Conservation (phyloP, 805 yeast species). For the Kodamaea kaohsiungensis region DNA sequence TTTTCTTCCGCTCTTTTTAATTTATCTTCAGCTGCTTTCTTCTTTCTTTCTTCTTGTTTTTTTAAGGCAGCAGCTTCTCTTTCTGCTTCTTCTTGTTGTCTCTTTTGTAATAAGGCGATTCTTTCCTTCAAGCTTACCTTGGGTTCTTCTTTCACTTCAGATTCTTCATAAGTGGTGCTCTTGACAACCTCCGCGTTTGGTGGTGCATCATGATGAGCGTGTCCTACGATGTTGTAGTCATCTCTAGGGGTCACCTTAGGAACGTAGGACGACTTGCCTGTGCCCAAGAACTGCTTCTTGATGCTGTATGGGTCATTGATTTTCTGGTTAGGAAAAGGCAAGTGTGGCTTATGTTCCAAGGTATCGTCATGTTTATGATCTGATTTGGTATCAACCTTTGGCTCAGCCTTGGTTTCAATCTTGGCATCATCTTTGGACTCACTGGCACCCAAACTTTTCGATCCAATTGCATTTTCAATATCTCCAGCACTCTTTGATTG, state of each 20-base stretch:
- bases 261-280: constrained; percentile 61
- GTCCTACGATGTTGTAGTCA: constrained; percentile 32
- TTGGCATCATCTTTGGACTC: neutral
- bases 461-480: constrained; percentile 9
- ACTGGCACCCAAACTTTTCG: neutral
- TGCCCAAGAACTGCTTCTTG: constrained; percentile 55
- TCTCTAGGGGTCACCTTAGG: constrained; percentile 48
- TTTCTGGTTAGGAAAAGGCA: constrained; percentile 30
- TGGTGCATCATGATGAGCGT: constrained; percentile 24
- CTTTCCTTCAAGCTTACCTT: constrained; percentile 83
- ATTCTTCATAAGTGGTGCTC: constrained; percentile 20
- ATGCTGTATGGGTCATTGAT: constrained; percentile 48
- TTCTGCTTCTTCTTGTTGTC: constrained; percentile 79
- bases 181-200: constrained; percentile 26
- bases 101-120: constrained; percentile 78
- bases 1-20: constrained; percentile 32
- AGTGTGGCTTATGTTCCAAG: constrained; percentile 21
- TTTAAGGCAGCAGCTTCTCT: constrained; percentile 60
- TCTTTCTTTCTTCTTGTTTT: constrained; percentile 53
- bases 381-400: neutral
- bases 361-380: neutral
- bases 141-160: constrained; percentile 51
- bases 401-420: neutral
- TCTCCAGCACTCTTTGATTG: neutral
- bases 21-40: constrained; percentile 35